Conservation (phyloP, 2,329 filamentous ascomycete species). For the Talaromyces atroroseus region DNA sequence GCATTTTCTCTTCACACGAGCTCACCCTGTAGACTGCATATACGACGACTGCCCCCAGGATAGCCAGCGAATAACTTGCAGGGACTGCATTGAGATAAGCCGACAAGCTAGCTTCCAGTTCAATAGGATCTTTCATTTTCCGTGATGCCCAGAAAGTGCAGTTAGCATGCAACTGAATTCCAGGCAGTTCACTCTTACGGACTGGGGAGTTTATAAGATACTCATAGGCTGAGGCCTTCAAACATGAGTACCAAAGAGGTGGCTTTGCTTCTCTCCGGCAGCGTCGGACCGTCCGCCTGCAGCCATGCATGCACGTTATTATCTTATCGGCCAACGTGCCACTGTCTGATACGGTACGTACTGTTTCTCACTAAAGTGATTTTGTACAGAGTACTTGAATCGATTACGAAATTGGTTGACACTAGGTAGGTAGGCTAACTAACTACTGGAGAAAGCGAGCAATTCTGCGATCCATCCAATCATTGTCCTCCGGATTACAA, state of each 20-base stretch:
- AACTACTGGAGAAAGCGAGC: slow-evolving; percentile 17
- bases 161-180: not conserved
- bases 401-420: not conserved
- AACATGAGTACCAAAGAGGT: not conserved
- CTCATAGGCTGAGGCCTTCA: not conserved
- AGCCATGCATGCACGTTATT: not conserved
- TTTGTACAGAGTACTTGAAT: not conserved
- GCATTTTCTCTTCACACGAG: not conserved
- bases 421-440: not conserved
- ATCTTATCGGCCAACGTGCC: not conserved
- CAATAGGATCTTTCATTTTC: not conserved
- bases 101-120: slow-evolving; percentile 1
- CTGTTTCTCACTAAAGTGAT: not conserved
- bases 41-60: not conserved
- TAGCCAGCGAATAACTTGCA: not conserved
- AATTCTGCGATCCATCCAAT: slow-evolving; percentile 26
- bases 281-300: not conserved
- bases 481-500: slow-evolving; percentile 19
- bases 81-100: not conserved
- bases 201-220: not conserved
- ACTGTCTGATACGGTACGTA: not conserved
- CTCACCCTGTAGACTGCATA: slow-evolving; percentile 1
- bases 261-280: not conserved
- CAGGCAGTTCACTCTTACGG: not conserved
- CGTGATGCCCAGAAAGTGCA: not conserved